Evolutionary conservation across 2,329 filamentous ascomycete genomes (phyloP).

Genomic region (Aspergillus fischeri): DNA sequence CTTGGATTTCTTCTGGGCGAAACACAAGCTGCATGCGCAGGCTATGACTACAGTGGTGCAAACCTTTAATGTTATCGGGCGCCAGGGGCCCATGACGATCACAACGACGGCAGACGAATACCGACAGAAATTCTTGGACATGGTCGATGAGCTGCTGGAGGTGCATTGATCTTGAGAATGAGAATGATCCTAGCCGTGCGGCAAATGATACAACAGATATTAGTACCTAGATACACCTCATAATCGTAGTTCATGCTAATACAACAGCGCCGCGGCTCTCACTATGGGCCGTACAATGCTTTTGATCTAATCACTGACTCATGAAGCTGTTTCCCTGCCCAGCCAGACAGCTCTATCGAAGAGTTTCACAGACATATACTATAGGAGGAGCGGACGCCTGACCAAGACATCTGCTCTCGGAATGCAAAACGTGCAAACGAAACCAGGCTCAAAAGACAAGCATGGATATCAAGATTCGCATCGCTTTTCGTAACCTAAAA

Average conservation of each 20-base stretch:
- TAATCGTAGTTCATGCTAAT: not conserved
- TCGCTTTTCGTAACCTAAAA: conserved; percentile 56
- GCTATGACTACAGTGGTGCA: conserved; percentile 63
- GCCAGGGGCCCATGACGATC: conserved; percentile 69
- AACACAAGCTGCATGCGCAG: conserved; percentile 63
- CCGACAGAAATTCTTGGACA: conserved; percentile 51
- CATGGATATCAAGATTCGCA: not conserved
- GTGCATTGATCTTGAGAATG: conserved; percentile 14
- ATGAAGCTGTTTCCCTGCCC: not conserved
- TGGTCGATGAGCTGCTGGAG: conserved; percentile 48
- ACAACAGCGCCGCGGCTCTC: not conserved
- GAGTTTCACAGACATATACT: not conserved
- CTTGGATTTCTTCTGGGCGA: conserved; percentile 76
- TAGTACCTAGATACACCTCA: not conserved
- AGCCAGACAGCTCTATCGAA: not conserved
- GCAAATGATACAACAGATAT: not conserved
- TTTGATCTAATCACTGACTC: conserved; percentile 3
- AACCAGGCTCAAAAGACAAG: not conserved
- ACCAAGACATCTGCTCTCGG: not conserved
- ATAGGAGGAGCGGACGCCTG: not conserved
- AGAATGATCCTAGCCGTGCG: not conserved
- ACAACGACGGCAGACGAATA: conserved; percentile 68
- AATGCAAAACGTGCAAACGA: not conserved
- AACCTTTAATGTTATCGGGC: conserved; percentile 59
- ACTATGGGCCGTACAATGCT: not conserved